Percentiles rank a stretch among this genome's conserved stretches.
Evolutionary conservation across 2,329 filamentous ascomycete genomes (phyloP).

Genomic region (Ophiostoma quercus): DNA sequence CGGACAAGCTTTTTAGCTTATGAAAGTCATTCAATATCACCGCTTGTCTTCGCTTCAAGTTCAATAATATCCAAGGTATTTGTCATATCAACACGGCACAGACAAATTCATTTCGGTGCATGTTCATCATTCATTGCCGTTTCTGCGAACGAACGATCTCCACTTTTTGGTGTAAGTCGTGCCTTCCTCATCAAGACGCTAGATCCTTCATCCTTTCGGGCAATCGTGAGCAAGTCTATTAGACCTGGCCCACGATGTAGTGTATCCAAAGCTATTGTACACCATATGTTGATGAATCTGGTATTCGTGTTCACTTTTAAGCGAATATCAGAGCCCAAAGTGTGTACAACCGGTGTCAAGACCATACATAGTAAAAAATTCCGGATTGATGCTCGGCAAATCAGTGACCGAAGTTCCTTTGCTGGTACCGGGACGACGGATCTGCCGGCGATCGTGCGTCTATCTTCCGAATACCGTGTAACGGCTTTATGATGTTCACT

Average conservation of each 20-base stretch:
- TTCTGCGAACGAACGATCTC: background rate
- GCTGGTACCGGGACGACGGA: background rate
- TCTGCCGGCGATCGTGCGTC: background rate
- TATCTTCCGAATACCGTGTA: background rate
- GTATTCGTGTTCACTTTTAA: too few relatives aligned
- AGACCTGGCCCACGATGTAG: too few relatives aligned
- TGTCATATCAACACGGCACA: background rate
- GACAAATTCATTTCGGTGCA: background rate
- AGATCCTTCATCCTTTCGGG: background rate
- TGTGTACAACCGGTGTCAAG: too few relatives aligned
- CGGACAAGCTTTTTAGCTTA: background rate
- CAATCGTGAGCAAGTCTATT: background rate
- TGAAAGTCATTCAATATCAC: background rate
- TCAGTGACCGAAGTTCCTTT: background rate
- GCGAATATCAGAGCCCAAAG: background rate
- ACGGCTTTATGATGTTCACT: background rate
- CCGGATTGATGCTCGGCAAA: background rate
- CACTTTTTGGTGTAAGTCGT: constrained; percentile 15
- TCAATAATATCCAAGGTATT: background rate
- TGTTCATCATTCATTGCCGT: background rate
- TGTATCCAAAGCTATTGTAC: too few relatives aligned
- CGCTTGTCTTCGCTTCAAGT: too few relatives aligned
- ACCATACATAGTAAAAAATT: background rate
- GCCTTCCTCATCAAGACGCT: constrained; percentile 12
- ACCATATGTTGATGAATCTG: too few relatives aligned